Conservation (phyloP, 2,329 filamentous ascomycete species). For the Neofusicoccum sp. region DNA sequence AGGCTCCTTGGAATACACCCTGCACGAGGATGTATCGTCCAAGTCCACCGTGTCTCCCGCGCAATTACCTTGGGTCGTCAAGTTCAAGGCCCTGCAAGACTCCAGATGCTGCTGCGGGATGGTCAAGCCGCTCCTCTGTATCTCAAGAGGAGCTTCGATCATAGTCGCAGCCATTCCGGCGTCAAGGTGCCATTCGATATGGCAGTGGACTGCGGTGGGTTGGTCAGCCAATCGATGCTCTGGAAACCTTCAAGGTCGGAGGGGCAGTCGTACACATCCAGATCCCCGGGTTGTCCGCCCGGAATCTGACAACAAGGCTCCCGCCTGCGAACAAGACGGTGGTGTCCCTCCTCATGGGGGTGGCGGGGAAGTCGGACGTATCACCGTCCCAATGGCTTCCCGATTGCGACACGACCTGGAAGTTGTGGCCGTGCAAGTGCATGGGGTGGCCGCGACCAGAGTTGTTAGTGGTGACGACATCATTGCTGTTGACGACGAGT, state of each 20-base stretch:
- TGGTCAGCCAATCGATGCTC: constrained; percentile 53
- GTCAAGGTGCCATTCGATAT: constrained; percentile 59
- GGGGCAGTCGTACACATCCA: constrained; percentile 40
- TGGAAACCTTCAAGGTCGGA: not conserved
- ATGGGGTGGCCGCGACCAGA: constrained; percentile 39
- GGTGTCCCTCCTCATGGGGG: constrained; percentile 68
- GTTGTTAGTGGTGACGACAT: not conserved
- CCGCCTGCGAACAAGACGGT: constrained; percentile 62
- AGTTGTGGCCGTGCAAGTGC: constrained; percentile 55
- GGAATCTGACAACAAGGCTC: constrained; percentile 60
- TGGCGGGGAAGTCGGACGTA: constrained; percentile 49
- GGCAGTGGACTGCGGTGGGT: constrained; percentile 62
- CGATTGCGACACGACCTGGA: constrained; percentile 63
- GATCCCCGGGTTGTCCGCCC: constrained; percentile 61
- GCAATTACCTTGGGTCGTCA: constrained; percentile 15
- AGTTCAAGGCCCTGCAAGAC: not conserved
- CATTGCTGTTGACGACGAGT: constrained; percentile 27
- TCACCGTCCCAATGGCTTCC: constrained; percentile 36
- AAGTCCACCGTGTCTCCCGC: not conserved
- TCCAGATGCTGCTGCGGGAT: not conserved
- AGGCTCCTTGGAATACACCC: not conserved
- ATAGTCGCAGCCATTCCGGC: constrained; percentile 32
- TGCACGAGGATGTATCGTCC: not conserved
- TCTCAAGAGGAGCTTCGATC: constrained; percentile 29
- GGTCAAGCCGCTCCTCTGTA: constrained; percentile 17